Evolutionary conservation across 257 asterid species (phyloP).

Genomic region (Solanum dulcamara): DNA sequence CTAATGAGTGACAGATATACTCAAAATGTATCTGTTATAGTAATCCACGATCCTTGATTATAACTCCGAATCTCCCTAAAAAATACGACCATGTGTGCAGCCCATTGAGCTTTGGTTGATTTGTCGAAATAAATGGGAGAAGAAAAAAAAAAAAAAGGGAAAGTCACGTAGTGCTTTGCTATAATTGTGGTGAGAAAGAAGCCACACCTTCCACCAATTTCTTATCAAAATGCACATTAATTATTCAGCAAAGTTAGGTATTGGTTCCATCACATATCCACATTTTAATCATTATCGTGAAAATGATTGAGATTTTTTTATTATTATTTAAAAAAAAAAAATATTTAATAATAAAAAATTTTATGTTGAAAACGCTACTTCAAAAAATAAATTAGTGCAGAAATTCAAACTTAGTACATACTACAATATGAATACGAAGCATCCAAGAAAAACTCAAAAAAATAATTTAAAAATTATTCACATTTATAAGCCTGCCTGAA

Average conservation of each 20-base stretch:
- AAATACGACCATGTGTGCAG: no score
- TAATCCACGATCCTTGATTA: neutral
- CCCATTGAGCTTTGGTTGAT: no score
- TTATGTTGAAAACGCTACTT: no score
- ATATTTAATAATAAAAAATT: neutral
- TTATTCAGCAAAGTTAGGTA: neutral
- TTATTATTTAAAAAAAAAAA: no score
- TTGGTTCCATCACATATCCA: neutral
- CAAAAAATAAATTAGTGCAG: fast-evolving
- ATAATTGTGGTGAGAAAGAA: neutral
- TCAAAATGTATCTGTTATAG: no score
- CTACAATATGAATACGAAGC: neutral
- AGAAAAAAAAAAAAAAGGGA: neutral
- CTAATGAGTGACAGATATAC: no score
- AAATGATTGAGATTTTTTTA: neutral
- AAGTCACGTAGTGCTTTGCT: neutral
- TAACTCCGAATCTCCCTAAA: neutral
- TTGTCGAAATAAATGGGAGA: no score
- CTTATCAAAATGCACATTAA: neutral
- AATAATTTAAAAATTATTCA: neutral
- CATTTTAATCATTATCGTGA: neutral
- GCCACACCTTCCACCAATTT: neutral
- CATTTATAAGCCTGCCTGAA: neutral
- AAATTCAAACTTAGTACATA: neutral
- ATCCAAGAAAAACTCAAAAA: fast-evolving